These are phyloP conservation scores for Cytospora piceicola DNA, from an alignment of 2,329 filamentous ascomycete genomes.

Conservation along the genomic window DNA sequence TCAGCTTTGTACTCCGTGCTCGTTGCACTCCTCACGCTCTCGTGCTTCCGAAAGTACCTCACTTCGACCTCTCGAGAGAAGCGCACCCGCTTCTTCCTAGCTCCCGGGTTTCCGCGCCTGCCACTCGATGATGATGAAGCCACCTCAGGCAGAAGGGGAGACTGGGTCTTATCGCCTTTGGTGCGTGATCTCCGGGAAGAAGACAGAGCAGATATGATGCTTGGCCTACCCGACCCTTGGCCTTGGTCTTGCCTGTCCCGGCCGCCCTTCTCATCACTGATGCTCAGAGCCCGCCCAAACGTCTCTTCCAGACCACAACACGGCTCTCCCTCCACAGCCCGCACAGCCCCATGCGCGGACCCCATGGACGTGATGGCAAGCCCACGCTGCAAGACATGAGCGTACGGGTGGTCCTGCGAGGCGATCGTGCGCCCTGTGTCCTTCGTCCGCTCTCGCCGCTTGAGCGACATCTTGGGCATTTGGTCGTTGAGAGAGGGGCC, in stretches of 20 bases:
- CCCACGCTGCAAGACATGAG: too few relatives aligned
- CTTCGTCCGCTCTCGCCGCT: too few relatives aligned
- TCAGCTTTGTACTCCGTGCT: not conserved
- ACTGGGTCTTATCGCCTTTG: not conserved
- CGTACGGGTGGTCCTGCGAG: not conserved
- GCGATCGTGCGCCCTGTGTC: too few relatives aligned
- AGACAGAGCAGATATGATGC: not conserved
- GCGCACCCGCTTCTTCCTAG: constrained; percentile 11
- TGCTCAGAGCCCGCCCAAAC: not conserved
- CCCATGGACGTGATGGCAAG: too few relatives aligned
- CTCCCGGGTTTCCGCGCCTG: not conserved
- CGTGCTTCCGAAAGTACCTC: constrained; percentile 6
- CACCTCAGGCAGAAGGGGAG: not conserved
- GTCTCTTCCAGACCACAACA: not conserved
- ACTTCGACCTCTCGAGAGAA: constrained; percentile 4
- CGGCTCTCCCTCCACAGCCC: not conserved
- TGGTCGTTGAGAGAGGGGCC: not conserved
- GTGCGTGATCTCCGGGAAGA: not conserved
- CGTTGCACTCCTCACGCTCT: not conserved
- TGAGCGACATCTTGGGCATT: not conserved
- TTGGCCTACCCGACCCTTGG: not conserved
- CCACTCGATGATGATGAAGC: not conserved
- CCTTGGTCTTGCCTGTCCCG: not conserved
- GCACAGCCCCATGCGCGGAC: not conserved
- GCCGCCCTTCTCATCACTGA: not conserved